A percentile compares a stretch with the other conserved stretches of the same genome.
These are phyloP conservation scores for Saturnispora saitoi DNA, from an alignment of 805 yeast species.

Conservation along the genomic window DNA sequence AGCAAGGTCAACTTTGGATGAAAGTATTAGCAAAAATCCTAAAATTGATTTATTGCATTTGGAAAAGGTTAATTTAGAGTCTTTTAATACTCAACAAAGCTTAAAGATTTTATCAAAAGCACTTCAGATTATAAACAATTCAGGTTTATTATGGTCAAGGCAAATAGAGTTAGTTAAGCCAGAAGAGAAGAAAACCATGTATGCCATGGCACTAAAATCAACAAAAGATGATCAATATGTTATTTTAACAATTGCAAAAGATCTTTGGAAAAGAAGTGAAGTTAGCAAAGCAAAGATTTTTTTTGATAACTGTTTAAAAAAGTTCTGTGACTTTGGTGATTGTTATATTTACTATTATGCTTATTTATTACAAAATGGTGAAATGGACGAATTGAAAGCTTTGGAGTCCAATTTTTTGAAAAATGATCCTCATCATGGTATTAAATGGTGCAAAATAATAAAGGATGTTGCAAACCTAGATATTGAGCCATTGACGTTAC, in stretches of 20 bases:
- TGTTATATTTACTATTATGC: constrained; percentile 60
- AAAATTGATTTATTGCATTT: constrained; percentile 46
- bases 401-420: constrained; percentile 30
- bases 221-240: constrained; percentile 56
- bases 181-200: constrained; percentile 40
- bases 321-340: constrained; percentile 61
- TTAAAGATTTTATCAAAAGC: constrained; percentile 44
- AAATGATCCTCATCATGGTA: constrained; percentile 56
- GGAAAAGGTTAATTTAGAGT: constrained; percentile 53
- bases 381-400: constrained; percentile 28
- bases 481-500: constrained; percentile 15
- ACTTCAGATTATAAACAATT: constrained; percentile 46
- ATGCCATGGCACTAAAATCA: constrained; percentile 60
- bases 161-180: constrained; percentile 40
- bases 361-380: constrained; percentile 34
- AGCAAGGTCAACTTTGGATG: constrained; percentile 68
- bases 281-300: constrained; percentile 57
- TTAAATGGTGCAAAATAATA: constrained; percentile 43
- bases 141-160: constrained; percentile 60
- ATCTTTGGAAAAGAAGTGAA: constrained; percentile 61
- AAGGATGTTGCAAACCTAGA: constrained; percentile 37
- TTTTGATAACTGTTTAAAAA: constrained; percentile 54
- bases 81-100: constrained; percentile 41
- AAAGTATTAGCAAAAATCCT: constrained; percentile 48
- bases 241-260: constrained; percentile 54